These are phyloP conservation scores for Sanguinoderma infundibulare DNA, from an alignment of 1,284 basidiomycete species.

Conservation along the genomic window DNA sequence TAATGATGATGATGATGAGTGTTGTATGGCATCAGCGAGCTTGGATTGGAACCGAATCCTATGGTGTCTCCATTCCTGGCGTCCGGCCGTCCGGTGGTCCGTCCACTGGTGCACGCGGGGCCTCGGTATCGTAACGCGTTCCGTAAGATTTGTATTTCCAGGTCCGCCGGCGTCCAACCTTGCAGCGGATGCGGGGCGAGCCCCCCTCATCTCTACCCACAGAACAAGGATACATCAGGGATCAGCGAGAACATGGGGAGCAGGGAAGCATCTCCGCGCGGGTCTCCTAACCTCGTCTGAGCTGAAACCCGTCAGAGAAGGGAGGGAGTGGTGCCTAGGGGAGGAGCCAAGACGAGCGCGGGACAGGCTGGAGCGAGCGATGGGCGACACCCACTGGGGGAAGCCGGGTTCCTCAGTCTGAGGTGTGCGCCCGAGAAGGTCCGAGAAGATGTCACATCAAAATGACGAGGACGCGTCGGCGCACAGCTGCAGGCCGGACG, in stretches of 20 bases:
- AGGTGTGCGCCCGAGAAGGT: slow-evolving; percentile 4
- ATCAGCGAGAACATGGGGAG: background rate
- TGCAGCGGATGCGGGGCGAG: background rate
- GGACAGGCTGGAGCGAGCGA: background rate
- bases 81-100: background rate
- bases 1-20: background rate
- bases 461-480: background rate
- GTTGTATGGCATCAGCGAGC: background rate
- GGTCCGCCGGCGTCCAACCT: background rate
- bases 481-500: background rate
- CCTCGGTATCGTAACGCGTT: background rate
- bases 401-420: background rate
- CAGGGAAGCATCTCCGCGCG: background rate
- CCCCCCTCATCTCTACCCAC: too few species aligned
- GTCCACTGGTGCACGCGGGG: background rate
- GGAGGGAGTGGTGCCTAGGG: background rate
- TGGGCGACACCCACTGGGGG: background rate
- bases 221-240: background rate
- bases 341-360: background rate
- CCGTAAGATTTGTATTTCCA: background rate
- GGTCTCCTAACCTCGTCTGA: background rate
- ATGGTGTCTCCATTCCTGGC: background rate
- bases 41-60: background rate
- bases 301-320: slow-evolving; percentile 8
- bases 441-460: slow-evolving; percentile 2